Conservation (phyloP, 805 yeast species). For the Cyberlindnera galapagoensis region DNA sequence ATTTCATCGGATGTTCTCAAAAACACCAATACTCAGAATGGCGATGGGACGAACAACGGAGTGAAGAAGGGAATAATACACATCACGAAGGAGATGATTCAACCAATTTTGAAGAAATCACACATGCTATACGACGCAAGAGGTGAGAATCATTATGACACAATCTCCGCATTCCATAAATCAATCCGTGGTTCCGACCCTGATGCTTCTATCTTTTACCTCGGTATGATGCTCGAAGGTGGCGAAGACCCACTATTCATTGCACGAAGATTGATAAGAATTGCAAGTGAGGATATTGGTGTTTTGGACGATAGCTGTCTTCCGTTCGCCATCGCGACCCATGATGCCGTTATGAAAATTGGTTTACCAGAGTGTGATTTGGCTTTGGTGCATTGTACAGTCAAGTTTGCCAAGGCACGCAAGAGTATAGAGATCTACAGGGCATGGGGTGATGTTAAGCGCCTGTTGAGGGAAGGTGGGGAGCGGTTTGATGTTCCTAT, state of each 20-base stretch:
- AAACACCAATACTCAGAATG: slow-evolving; percentile 33
- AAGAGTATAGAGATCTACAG: slow-evolving; percentile 84
- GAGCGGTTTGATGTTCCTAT: slow-evolving; percentile 55
- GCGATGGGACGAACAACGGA: slow-evolving; percentile 1
- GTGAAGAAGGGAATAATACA: slow-evolving; percentile 2
- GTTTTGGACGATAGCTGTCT: slow-evolving; percentile 73
- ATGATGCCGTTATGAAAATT: slow-evolving; percentile 79
- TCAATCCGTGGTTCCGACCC: slow-evolving; percentile 84
- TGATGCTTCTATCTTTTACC: slow-evolving; percentile 83
- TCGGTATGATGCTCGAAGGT: slow-evolving; percentile 82
- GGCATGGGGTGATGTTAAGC: slow-evolving; percentile 66
- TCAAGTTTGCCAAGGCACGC: slow-evolving; percentile 77
- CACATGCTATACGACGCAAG: slow-evolving; percentile 69
- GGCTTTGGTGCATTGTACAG: slow-evolving; percentile 86
- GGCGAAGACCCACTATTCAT: slow-evolving; percentile 93
- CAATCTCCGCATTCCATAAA: slow-evolving; percentile 94
- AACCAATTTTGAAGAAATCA: slow-evolving; percentile 40
- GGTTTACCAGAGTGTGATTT: slow-evolving; percentile 95
- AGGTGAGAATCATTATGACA: slow-evolving; percentile 92
- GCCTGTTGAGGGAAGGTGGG: slow-evolving; percentile 45
- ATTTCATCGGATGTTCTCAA: too few species aligned
- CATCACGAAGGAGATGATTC: slow-evolving; percentile 24
- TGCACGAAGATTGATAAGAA: slow-evolving; percentile 86
- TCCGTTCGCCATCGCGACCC: slow-evolving; percentile 82
- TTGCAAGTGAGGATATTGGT: slow-evolving; percentile 95